These are phyloP conservation scores for Fistulinella cinereoalba DNA, from an alignment of 1,284 basidiomycete genomes.

Conservation along the genomic window DNA sequence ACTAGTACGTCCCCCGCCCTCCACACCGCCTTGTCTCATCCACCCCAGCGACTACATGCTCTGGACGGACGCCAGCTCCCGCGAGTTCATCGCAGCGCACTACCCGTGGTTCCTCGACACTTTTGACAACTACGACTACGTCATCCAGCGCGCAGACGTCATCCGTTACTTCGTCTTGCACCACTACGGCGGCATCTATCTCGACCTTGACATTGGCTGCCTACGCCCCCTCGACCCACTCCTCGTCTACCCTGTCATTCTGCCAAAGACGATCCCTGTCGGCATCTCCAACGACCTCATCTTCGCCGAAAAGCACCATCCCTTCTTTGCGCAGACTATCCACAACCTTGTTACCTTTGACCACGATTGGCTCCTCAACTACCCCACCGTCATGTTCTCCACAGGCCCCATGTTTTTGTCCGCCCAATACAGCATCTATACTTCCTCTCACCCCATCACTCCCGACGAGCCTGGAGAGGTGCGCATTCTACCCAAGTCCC, in stretches of 20 bases:
- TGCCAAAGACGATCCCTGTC: conserved; percentile 94
- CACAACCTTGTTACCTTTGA: conserved; percentile 92
- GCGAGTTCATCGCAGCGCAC: conserved; percentile 84
- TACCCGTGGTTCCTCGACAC: conserved; percentile 94
- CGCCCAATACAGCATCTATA: conserved; percentile 81
- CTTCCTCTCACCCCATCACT: conserved; percentile 67
- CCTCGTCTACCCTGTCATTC: conserved; percentile 83
- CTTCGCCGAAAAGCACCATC: conserved; percentile 82
- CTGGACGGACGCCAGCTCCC: conserved; percentile 92
- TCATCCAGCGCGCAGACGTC: conserved; percentile 94
- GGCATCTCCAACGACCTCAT: conserved; percentile 98
- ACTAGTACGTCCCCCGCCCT: conserved; percentile 72
- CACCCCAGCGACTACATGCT: conserved; percentile 84
- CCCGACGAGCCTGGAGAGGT: conserved; percentile 58
- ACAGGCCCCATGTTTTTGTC: conserved; percentile 95
- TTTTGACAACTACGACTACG: conserved; percentile 90
- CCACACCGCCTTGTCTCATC: conserved; percentile 17
- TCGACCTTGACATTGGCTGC: conserved; percentile 98
- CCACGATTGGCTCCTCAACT: conserved; percentile 91
- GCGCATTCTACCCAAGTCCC: conserved; percentile 87
- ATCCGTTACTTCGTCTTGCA: conserved; percentile 98
- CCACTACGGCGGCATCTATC: conserved; percentile 93
- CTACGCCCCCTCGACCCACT: conserved; percentile 87
- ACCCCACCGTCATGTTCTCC: conserved; percentile 99
- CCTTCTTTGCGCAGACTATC: conserved; percentile 92